Evolutionary conservation across 176 grass and related monocot genomes (phyloP).

Genomic region (Pontederia crassipes): DNA sequence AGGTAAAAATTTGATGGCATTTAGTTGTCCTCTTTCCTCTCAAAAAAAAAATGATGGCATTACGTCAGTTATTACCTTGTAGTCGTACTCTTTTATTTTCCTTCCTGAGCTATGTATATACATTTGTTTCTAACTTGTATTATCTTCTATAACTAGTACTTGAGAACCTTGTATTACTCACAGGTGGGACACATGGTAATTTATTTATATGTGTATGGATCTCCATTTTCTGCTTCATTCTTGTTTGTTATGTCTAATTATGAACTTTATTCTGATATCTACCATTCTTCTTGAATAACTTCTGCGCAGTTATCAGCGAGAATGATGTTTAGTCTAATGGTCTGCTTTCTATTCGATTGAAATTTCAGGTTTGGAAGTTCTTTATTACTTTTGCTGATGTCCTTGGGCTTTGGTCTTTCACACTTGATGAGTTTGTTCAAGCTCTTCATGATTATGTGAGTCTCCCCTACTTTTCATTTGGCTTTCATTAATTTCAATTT

Average conservation of each 20-base stretch:
- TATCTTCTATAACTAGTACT: too few relatives aligned
- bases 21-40: too few relatives aligned
- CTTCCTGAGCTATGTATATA: too few relatives aligned
- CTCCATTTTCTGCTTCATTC: neutral
- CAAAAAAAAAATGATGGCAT: too few relatives aligned
- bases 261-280: too few relatives aligned
- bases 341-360: conserved; percentile 18
- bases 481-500: neutral
- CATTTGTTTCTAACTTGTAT: too few relatives aligned
- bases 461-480: conserved; percentile 11
- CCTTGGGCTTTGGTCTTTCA: conserved; percentile 78
- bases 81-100: too few relatives aligned
- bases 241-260: neutral
- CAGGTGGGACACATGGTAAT: too few relatives aligned
- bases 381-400: conserved; percentile 85
- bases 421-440: conserved; percentile 93
- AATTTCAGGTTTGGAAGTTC: conserved; percentile 91
- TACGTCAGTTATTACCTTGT: too few relatives aligned
- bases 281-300: conserved; percentile 4
- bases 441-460: conserved; percentile 99
- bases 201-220: too few relatives aligned
- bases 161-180: too few relatives aligned
- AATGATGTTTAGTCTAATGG: conserved; percentile 9
- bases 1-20: conserved; percentile 39
- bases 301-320: conserved; percentile 5